A percentile compares a stretch with the other conserved stretches of the same genome.
Evolutionary conservation across 2,329 filamentous ascomycete species (phyloP).

Genomic region (Macrophomina phaseolina): DNA sequence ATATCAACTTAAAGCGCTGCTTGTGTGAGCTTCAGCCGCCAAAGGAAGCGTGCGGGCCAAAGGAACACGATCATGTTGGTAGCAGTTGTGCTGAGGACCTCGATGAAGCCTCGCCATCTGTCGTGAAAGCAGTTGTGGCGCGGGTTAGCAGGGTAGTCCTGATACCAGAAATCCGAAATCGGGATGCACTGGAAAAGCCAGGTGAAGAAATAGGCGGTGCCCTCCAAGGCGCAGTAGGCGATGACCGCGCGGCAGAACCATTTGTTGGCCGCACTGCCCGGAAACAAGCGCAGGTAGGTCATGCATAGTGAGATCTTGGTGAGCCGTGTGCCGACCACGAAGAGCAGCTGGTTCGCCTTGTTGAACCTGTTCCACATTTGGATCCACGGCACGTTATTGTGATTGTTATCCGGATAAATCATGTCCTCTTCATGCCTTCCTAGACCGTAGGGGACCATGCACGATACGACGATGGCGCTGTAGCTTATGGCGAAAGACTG

Average conservation of each 20-base stretch:
- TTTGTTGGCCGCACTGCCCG: conserved; percentile 32
- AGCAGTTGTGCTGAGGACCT: conserved; percentile 34
- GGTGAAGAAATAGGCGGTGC: conserved; percentile 33
- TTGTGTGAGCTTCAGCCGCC: conserved; percentile 34
- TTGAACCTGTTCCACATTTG: no score
- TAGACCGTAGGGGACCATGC: background rate
- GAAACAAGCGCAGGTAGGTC: conserved; percentile 38
- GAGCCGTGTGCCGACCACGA: background rate
- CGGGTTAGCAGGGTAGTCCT: no score
- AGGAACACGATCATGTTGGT: conserved; percentile 42
- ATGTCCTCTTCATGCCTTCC: background rate
- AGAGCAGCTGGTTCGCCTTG: conserved; percentile 36
- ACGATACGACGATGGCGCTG: background rate
- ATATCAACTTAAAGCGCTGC: conserved; percentile 36
- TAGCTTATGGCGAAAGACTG: background rate
- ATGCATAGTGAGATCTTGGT: conserved; percentile 38
- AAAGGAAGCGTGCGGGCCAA: conserved; percentile 39
- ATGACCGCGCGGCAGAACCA: conserved; percentile 38
- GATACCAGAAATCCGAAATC: background rate
- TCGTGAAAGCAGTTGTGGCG: no score
- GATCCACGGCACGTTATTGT: conserved; percentile 44
- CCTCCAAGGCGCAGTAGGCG: conserved; percentile 32
- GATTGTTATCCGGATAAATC: background rate
- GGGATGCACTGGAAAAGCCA: conserved; percentile 30
- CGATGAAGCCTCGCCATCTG: no score